These are phyloP conservation scores for Dryas octopetala DNA, from an alignment of 306 rosid genomes.

Conservation along the genomic window DNA sequence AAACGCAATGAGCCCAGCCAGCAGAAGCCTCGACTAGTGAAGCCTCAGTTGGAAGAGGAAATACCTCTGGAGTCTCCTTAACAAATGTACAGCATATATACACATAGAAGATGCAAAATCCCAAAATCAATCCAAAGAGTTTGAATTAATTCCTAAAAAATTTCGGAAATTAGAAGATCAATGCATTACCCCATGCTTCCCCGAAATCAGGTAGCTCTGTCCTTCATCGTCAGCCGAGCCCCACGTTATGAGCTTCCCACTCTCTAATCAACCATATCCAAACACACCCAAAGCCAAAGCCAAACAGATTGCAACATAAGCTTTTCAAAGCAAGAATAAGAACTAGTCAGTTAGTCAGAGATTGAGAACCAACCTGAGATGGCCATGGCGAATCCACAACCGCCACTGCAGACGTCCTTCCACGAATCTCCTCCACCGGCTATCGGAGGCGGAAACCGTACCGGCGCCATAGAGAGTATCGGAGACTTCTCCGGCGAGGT, in stretches of 20 bases:
- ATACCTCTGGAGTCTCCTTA: slow-evolving; percentile 78
- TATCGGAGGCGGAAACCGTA: slow-evolving; percentile 34
- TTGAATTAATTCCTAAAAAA: slow-evolving; percentile 30
- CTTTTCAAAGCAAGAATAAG: neutral
- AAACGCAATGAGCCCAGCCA: slow-evolving; percentile 92
- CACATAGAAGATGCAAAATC: slow-evolving; percentile 28
- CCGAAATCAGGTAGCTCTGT: slow-evolving; percentile 64
- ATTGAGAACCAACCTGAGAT: slow-evolving; percentile 61
- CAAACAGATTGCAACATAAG: neutral
- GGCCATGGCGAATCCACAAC: slow-evolving; percentile 93
- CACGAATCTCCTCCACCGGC: slow-evolving; percentile 51
- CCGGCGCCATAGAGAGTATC: slow-evolving; percentile 51
- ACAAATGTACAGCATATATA: slow-evolving; percentile 36
- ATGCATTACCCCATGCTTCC: slow-evolving; percentile 83
- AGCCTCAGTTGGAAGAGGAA: slow-evolving; percentile 64
- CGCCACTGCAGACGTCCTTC: slow-evolving; percentile 84
- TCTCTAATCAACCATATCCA: slow-evolving; percentile 33
- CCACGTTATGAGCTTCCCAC: slow-evolving; percentile 84
- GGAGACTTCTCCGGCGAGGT: slow-evolving; percentile 66
- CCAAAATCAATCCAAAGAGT: slow-evolving; percentile 43
- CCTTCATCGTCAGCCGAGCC: slow-evolving; percentile 75
- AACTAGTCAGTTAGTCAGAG: neutral
- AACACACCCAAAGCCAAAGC: neutral
- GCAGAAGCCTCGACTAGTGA: slow-evolving; percentile 71
- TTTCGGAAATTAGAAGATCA: slow-evolving; percentile 16